Conservation (phyloP, 164 flowering plant genomes). For the Vitis rupestris region DNA sequence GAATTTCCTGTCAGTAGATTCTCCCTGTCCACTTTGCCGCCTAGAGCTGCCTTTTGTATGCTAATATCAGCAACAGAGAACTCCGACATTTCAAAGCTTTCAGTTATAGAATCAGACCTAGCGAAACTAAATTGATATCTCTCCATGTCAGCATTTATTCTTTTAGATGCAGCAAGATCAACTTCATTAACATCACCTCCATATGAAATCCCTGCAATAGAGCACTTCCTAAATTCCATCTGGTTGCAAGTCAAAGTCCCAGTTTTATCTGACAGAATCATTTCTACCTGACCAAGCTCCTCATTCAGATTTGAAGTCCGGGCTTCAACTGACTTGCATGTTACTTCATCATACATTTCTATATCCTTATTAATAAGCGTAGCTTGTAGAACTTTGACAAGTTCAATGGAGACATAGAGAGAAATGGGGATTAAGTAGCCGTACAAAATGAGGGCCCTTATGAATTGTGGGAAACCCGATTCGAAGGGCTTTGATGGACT, state of each 20-base stretch:
- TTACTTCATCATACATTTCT: constrained; percentile 32
- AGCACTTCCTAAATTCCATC: constrained; percentile 48
- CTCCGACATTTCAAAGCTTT: constrained; percentile 25
- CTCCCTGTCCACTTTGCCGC: not conserved
- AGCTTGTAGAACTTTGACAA: constrained; percentile 45
- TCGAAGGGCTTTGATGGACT: constrained; percentile 15
- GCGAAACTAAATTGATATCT: constrained; percentile 18
- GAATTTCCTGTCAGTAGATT: constrained; percentile 1
- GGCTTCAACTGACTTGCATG: constrained; percentile 33
- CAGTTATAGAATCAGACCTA: constrained; percentile 4
- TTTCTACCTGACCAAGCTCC: constrained; percentile 47
- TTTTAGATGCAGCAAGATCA: constrained; percentile 33
- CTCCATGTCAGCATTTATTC: constrained; percentile 33
- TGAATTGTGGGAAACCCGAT: constrained; percentile 27
- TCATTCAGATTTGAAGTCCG: constrained; percentile 47
- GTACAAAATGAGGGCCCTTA: constrained; percentile 35
- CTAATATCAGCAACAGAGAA: constrained; percentile 25
- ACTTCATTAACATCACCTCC: constrained; percentile 32
- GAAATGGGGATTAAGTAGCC: constrained; percentile 53
- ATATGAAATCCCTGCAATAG: constrained; percentile 38
- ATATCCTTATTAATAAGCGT: constrained; percentile 38
- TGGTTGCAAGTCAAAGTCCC: constrained; percentile 48
- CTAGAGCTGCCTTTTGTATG: constrained; percentile 17
- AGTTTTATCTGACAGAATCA: constrained; percentile 38
- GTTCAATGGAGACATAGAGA: constrained; percentile 46